These are phyloP conservation scores for Ceratocystis albifundus DNA, from an alignment of 2,329 filamentous ascomycete genomes.

Conservation along the genomic window DNA sequence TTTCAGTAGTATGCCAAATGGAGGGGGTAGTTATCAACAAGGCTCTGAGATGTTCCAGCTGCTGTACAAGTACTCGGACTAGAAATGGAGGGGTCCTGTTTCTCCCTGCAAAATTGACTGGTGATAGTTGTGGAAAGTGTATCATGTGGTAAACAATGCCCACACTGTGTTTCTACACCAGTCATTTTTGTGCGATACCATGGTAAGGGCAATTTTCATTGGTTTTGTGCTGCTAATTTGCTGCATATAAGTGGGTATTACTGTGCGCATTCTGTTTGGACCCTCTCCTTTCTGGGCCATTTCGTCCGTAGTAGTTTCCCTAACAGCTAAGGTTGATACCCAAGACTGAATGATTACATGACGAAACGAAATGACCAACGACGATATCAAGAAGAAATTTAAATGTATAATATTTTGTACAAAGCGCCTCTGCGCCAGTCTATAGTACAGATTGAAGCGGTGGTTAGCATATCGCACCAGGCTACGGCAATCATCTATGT, in stretches of 20 bases:
- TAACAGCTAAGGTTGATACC: not conserved
- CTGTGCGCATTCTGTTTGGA: slow-evolving; percentile 13
- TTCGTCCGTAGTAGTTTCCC: not conserved
- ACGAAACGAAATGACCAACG: not conserved
- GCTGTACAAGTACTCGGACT: not conserved
- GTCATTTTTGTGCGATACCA: not conserved
- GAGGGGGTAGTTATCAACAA: not conserved
- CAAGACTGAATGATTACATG: too few species aligned
- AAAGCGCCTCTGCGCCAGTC: not conserved
- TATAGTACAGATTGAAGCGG: slow-evolving; percentile 8
- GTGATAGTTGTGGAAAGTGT: slow-evolving; percentile 15
- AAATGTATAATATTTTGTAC: not conserved
- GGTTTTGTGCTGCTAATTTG: not conserved
- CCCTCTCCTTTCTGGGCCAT: not conserved
- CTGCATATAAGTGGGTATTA: slow-evolving; percentile 11
- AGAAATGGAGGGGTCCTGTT: slow-evolving; percentile 1
- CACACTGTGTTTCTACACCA: not conserved
- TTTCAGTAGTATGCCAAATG: not conserved
- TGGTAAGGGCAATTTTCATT: not conserved
- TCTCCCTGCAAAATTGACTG: slow-evolving; percentile 17
- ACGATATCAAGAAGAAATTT: not conserved
- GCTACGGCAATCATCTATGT: not conserved
- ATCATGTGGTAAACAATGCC: slow-evolving; percentile 11
- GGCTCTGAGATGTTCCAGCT: not conserved
- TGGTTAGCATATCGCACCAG: not conserved